Evolutionary conservation across 208 protist genomes (phyloP).

Genomic region (Trypanosoma melophagium): DNA sequence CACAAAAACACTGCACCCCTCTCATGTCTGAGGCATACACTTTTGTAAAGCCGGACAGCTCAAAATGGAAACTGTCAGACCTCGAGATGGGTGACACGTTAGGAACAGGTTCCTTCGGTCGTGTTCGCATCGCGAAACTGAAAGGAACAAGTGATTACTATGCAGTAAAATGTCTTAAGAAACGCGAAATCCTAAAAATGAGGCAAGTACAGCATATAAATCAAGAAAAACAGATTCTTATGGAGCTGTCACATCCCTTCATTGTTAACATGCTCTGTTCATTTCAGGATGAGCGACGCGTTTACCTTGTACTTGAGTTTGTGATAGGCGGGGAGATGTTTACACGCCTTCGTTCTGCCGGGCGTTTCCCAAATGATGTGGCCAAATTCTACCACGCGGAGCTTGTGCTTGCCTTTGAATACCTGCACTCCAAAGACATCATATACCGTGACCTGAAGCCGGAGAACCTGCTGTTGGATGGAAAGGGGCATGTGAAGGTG

Average conservation of each 20-base stretch:
- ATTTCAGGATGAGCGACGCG: constrained; percentile 91
- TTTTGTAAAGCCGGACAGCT: constrained; percentile 72
- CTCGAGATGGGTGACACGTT: constrained; percentile 87
- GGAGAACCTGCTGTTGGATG: constrained; percentile 80
- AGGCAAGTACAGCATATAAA: constrained; percentile 86
- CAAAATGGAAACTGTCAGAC: constrained; percentile 76
- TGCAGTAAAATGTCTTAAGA: constrained; percentile 91
- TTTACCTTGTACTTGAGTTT: constrained; percentile 94
- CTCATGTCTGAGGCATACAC: constrained; percentile 24
- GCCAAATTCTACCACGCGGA: constrained; percentile 93
- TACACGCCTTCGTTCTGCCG: constrained; percentile 81
- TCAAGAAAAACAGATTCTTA: constrained; percentile 91
- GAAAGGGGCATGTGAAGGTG: constrained; percentile 82
- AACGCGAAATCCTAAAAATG: constrained; percentile 88
- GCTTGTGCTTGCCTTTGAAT: constrained; percentile 89
- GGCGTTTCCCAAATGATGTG: constrained; percentile 84
- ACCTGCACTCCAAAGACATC: constrained; percentile 89
- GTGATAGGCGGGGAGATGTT: constrained; percentile 92
- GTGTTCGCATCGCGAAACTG: constrained; percentile 86
- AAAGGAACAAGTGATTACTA: constrained; percentile 85
- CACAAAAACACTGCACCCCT: not conserved
- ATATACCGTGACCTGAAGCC: constrained; percentile 89
- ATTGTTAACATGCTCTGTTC: constrained; percentile 94
- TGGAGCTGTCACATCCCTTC: constrained; percentile 90
- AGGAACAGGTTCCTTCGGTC: constrained; percentile 92